phyloP scores from a whole-genome alignment of 2,329 filamentous ascomycete genomes.

The Trichoderma harzianum region DNA sequence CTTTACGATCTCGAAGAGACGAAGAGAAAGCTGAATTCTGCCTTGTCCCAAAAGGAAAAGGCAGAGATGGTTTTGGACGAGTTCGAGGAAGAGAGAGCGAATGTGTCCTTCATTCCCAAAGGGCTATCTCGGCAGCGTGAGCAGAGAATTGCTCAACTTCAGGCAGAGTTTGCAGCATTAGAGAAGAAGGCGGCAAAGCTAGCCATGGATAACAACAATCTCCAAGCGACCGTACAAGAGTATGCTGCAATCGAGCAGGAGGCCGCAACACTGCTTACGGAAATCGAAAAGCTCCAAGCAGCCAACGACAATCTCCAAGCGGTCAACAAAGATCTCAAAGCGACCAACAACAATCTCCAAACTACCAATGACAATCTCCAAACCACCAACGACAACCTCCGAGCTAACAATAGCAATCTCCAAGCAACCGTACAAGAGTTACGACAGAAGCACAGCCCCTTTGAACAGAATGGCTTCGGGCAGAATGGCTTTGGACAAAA shows the following conservation, averaged over 20 bases:
- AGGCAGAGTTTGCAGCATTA: constrained; percentile 57
- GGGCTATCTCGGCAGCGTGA: constrained; percentile 72
- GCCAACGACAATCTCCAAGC: constrained; percentile 42
- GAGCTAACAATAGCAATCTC: neutral
- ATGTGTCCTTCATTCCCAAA: constrained; percentile 74
- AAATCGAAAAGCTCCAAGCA: constrained; percentile 44
- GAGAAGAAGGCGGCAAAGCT: constrained; percentile 30
- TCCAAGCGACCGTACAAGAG: constrained; percentile 32
- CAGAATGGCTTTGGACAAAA: neutral
- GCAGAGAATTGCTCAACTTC: constrained; percentile 63
- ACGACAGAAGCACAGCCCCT: constrained; percentile 18
- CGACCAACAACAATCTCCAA: neutral
- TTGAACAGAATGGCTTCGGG: neutral
- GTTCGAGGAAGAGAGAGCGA: constrained; percentile 72
- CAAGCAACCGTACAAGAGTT: neutral
- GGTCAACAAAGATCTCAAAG: neutral
- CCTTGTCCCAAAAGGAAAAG: constrained; percentile 51
- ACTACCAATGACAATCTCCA: neutral
- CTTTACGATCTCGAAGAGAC: constrained; percentile 42
- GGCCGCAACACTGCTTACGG: constrained; percentile 43
- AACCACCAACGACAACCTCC: neutral
- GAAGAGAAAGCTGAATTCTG: constrained; percentile 53
- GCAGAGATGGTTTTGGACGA: constrained; percentile 60
- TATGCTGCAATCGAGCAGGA: constrained; percentile 52
- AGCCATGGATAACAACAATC: constrained; percentile 24